A percentile compares a stretch with the other conserved stretches of the same genome.
These are phyloP conservation scores for Miscanthus lutarioriparius DNA, from an alignment of 176 grass and related monocot species.

Conservation along the genomic window DNA sequence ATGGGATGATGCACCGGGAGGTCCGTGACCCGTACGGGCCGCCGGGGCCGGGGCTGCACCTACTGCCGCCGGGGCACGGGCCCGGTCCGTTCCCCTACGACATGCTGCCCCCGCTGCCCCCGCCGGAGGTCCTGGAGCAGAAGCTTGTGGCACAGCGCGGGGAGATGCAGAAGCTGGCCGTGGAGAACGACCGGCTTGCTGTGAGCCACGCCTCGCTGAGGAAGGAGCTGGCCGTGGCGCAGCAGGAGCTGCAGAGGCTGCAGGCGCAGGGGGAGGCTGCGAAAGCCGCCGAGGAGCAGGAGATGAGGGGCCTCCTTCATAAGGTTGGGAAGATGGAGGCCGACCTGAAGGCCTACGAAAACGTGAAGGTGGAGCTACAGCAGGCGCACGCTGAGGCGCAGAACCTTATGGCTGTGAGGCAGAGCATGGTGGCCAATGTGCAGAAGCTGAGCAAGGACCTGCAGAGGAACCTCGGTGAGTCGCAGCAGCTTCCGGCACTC, in stretches of 20 bases:
- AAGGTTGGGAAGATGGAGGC: slow-evolving; percentile 86
- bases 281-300: slow-evolving; percentile 65
- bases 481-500: slow-evolving; percentile 67
- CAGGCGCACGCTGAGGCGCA: slow-evolving; percentile 75
- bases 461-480: slow-evolving; percentile 74
- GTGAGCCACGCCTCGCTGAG: slow-evolving; percentile 59
- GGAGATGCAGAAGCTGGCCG: slow-evolving; percentile 83
- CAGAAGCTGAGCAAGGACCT: slow-evolving; percentile 88
- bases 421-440: slow-evolving; percentile 50
- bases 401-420: slow-evolving; percentile 53
- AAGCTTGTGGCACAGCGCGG: slow-evolving; percentile 64
- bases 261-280: slow-evolving; percentile 57
- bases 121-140: slow-evolving; percentile 80
- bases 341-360: slow-evolving; percentile 58
- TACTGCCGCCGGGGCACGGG: slow-evolving; percentile 31
- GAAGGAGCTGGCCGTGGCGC: slow-evolving; percentile 68
- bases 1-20: slow-evolving; percentile 66
- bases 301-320: slow-evolving; percentile 59
- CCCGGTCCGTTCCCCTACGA: slow-evolving; percentile 61
- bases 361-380: slow-evolving; percentile 71
- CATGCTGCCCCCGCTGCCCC: slow-evolving; percentile 57
- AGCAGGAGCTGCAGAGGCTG: slow-evolving; percentile 78
- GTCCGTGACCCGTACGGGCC: slow-evolving; percentile 58
- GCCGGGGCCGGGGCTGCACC: slow-evolving; percentile 48
- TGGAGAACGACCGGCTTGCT: slow-evolving; percentile 77